Percentiles rank a stretch among this genome's conserved stretches.
Evolutionary conservation across 306 rosid species (phyloP).

Genomic region (Dicorynia guianensis): DNA sequence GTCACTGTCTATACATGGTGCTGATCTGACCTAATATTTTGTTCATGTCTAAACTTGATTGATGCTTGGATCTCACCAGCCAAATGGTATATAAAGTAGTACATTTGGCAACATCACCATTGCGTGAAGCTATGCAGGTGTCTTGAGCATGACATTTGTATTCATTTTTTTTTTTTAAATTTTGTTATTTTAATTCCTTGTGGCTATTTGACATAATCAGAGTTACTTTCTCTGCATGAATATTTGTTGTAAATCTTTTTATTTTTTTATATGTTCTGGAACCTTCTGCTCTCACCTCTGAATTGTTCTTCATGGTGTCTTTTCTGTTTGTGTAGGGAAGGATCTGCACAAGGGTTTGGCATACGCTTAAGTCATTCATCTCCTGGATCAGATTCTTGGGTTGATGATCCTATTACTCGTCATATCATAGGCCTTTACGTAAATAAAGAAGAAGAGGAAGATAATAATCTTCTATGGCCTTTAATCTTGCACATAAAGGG

Average conservation of each 20-base stretch:
- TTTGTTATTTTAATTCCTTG: neutral
- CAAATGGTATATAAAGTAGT: neutral
- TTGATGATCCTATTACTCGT: constrained; percentile 91
- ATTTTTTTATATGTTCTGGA: neutral
- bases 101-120: neutral
- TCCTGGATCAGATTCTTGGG: constrained; percentile 91
- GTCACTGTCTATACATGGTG: too few species aligned
- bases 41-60: neutral
- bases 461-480: constrained; percentile 80
- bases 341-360: constrained; percentile 80
- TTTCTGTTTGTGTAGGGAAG: constrained; percentile 66
- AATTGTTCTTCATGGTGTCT: constrained; percentile 6
- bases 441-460: constrained; percentile 59
- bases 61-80: neutral
- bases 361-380: constrained; percentile 71
- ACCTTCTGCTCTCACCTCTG: neutral
- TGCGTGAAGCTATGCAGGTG: neutral
- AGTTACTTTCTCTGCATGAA: neutral
- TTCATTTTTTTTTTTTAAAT: neutral
- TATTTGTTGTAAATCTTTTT: neutral
- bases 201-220: neutral
- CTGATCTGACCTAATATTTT: too few species aligned
- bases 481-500: constrained; percentile 79
- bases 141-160: neutral
- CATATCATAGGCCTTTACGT: constrained; percentile 74